Conservation (phyloP, 2,329 filamentous ascomycete genomes). For the Penicillium brevicompactum region DNA sequence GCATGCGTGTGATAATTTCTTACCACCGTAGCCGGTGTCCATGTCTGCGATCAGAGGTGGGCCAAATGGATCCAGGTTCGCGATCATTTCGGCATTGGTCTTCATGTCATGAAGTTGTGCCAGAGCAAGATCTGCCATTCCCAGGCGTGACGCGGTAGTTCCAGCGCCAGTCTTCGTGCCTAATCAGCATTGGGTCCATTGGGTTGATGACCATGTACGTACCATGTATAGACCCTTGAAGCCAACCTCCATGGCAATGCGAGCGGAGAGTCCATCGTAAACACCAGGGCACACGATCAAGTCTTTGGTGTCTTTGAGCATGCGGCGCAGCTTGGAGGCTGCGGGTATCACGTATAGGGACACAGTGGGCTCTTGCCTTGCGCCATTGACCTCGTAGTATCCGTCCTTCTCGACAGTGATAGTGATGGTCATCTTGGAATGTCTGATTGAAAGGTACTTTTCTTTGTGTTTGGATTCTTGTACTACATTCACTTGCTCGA, state of each 20-base stretch:
- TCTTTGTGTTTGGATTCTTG: not conserved
- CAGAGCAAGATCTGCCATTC: conserved; percentile 65
- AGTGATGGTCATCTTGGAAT: conserved; percentile 31
- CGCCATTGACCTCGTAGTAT: conserved; percentile 35
- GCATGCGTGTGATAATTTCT: not conserved
- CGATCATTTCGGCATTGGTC: conserved; percentile 66
- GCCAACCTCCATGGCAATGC: conserved; percentile 63
- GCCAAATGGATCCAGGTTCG: conserved; percentile 54
- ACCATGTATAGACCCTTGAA: conserved; percentile 71
- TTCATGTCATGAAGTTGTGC: conserved; percentile 65
- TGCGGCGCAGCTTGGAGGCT: conserved; percentile 32
- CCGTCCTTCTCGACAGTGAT: conserved; percentile 37
- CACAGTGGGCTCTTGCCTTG: conserved; percentile 29
- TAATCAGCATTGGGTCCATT: not conserved
- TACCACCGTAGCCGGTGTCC: conserved; percentile 57
- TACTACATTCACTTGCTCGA: not conserved
- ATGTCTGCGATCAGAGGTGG: conserved; percentile 63
- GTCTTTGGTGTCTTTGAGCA: conserved; percentile 30
- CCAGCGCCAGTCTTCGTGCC: conserved; percentile 60
- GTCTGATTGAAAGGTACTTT: not conserved
- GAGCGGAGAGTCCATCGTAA: conserved; percentile 68
- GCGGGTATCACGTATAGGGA: conserved; percentile 31
- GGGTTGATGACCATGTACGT: conserved; percentile 19
- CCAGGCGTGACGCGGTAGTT: conserved; percentile 62
- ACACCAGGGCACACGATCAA: conserved; percentile 64